Evolutionary conservation across 345 rosid genomes (phyloP).

Genomic region (Cardiospermum halicacabum): DNA sequence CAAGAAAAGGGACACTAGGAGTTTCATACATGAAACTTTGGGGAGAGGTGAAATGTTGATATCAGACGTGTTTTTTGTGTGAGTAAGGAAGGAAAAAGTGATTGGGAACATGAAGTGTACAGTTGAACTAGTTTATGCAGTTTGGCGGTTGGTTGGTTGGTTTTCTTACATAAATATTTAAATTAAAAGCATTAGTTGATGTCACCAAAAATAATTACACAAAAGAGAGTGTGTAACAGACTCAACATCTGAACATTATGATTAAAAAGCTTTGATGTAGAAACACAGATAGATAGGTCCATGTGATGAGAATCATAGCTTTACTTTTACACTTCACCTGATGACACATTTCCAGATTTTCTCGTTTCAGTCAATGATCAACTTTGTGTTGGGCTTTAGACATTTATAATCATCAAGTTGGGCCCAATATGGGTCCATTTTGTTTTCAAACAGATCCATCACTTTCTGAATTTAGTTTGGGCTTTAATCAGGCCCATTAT

Average conservation of each 20-base stretch:
- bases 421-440: too few relatives aligned
- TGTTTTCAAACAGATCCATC: too few relatives aligned
- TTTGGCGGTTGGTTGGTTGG: constrained; percentile 1
- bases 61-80: constrained; percentile 1
- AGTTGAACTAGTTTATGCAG: constrained; percentile 7
- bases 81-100: constrained; percentile 27
- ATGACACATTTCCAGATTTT: neutral
- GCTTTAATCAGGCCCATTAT: too few relatives aligned
- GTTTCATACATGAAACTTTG: neutral
- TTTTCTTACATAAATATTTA: too few relatives aligned
- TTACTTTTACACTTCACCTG: neutral
- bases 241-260: neutral
- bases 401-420: too few relatives aligned
- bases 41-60: constrained; percentile 17
- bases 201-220: too few relatives aligned
- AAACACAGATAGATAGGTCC: constrained; percentile 4
- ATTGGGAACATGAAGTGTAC: constrained; percentile 17
- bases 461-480: too few relatives aligned
- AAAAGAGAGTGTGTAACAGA: neutral
- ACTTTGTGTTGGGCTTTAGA: too few relatives aligned
- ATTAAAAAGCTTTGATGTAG: neutral
- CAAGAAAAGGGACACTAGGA: constrained; percentile 5
- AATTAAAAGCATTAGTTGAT: too few relatives aligned
- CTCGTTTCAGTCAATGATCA: too few relatives aligned
- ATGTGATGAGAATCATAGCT: neutral